Conservation (phyloP, 2,329 filamentous ascomycete species). For the Cladosporium sp. region DNA sequence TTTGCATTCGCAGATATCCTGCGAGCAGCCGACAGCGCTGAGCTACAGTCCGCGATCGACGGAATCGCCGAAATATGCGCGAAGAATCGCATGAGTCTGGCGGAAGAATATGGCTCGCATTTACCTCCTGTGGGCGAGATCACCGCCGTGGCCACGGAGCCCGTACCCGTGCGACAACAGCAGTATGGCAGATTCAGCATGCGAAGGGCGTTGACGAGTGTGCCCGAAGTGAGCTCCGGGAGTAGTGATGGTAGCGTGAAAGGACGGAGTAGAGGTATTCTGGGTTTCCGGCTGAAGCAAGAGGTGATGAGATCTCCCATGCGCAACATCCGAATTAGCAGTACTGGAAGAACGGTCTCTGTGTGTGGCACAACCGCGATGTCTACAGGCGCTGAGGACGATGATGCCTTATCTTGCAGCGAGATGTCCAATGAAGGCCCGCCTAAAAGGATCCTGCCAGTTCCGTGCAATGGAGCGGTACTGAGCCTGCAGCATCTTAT, state of each 20-base stretch:
- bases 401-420: not conserved
- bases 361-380: slow-evolving; percentile 25
- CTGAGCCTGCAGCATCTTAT: not conserved
- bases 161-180: not conserved
- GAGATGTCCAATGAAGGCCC: not conserved
- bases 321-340: slow-evolving; percentile 24
- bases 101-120: slow-evolving; percentile 60
- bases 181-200: slow-evolving; percentile 1
- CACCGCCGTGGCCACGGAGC: slow-evolving; percentile 23
- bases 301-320: slow-evolving; percentile 15
- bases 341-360: slow-evolving; percentile 26
- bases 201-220: slow-evolving; percentile 40
- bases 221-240: slow-evolving; percentile 46
- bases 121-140: slow-evolving; percentile 60
- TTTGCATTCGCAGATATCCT: slow-evolving; percentile 31
- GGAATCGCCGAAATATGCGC: slow-evolving; percentile 62
- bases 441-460: not conserved
- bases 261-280: slow-evolving; percentile 21
- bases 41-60: slow-evolving; percentile 55
- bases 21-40: slow-evolving; percentile 43
- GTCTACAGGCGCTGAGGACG: not conserved
- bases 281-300: slow-evolving; percentile 23
- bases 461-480: not conserved
- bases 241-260: slow-evolving; percentile 33
- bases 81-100: slow-evolving; percentile 56